Evolutionary conservation across 2,329 filamentous ascomycete species (phyloP), one percentile per base, ranked within the genome.

Genomic region (Sordariomycetes sp.): DNA sequence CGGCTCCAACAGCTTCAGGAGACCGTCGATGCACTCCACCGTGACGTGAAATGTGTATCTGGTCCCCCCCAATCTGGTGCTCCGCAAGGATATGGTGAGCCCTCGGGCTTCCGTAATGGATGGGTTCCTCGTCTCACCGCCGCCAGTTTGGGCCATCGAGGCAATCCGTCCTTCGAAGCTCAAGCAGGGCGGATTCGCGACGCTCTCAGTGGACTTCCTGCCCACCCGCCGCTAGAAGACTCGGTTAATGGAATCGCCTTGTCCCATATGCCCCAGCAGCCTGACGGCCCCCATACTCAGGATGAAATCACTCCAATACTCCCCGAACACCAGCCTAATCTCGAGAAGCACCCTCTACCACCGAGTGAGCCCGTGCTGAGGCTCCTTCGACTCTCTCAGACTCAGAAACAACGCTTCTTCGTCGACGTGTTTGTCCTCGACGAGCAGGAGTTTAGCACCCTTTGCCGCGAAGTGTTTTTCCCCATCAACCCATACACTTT

Each of bases 1-100:
- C 66, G 66, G 6, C 61, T 69, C n/a, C 46, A 50, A 50, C 20
- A 50, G 20, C 46, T 50, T 22, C 46, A 50, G 20, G 20, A 50
- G 46, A 50, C 46, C 7, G 46, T 50, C 6, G 22, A 50, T 50
- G n/a, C 46, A 2, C 22, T 50, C 20, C 46, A 50, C 7, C 3
- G 20, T 11, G 46, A 50, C 20, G 46, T 50, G n/a, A 11, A 20
- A 8, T 8, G 20, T 24, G 11, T 6, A 2, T 14, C n/a, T 6
- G 46, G 11, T 7, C 20, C 5, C 7, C 12, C 6, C 22, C 20
- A 24, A 24, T 12, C 46, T 50, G 22, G 20, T 11, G n/a, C 11
- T 24, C n/a, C 3, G 2, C n/a, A 12, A 24, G 46, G 7, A 1
- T 24, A 12, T 12, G 12, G 22, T 5, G 12, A 11, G 2, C 3